Percentiles rank a stretch among this genome's conserved stretches.
These are phyloP conservation scores for Candida tammaniensis DNA, from an alignment of 805 yeast species.

Conservation along the genomic window DNA sequence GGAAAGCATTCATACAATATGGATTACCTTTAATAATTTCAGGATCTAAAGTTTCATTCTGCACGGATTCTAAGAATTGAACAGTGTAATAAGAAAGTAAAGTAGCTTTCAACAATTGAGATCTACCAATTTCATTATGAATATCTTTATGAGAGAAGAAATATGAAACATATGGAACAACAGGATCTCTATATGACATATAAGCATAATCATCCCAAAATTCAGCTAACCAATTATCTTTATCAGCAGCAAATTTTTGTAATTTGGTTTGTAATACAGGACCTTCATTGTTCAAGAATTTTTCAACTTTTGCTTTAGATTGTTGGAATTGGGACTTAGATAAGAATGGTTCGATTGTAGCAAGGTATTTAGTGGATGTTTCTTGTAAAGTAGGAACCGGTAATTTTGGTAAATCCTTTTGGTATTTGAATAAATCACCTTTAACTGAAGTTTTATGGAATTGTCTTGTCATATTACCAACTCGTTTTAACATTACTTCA, in stretches of 20 bases:
- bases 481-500: slow-evolving; percentile 7
- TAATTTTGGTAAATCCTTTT: slow-evolving; percentile 70
- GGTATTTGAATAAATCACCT: slow-evolving; percentile 73
- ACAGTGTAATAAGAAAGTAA: slow-evolving; percentile 66
- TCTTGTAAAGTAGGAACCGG: slow-evolving; percentile 83
- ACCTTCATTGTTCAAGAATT: slow-evolving; percentile 60
- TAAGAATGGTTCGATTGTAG: slow-evolving; percentile 68
- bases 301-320: slow-evolving; percentile 58
- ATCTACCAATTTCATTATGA: slow-evolving; percentile 52
- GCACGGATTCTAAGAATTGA: slow-evolving; percentile 64
- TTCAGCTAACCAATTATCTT: slow-evolving; percentile 85
- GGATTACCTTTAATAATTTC: slow-evolving; percentile 77
- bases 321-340: slow-evolving; percentile 47
- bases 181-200: slow-evolving; percentile 86
- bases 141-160: slow-evolving; percentile 81
- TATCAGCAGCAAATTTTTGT: slow-evolving; percentile 50
- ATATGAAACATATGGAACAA: slow-evolving; percentile 92
- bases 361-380: slow-evolving; percentile 67
- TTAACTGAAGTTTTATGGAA: slow-evolving; percentile 34
- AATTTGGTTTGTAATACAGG: slow-evolving; percentile 68
- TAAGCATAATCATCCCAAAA: slow-evolving; percentile 96
- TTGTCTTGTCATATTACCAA: slow-evolving; percentile 13
- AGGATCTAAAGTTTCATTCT: slow-evolving; percentile 71
- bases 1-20: slow-evolving; percentile 93
- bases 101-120: slow-evolving; percentile 72